A percentile compares a stretch with the other conserved stretches of the same genome.
These are phyloP conservation scores for Cladorrhinum samala DNA, from an alignment of 495 filamentous ascomycete species.

Conservation along the genomic window DNA sequence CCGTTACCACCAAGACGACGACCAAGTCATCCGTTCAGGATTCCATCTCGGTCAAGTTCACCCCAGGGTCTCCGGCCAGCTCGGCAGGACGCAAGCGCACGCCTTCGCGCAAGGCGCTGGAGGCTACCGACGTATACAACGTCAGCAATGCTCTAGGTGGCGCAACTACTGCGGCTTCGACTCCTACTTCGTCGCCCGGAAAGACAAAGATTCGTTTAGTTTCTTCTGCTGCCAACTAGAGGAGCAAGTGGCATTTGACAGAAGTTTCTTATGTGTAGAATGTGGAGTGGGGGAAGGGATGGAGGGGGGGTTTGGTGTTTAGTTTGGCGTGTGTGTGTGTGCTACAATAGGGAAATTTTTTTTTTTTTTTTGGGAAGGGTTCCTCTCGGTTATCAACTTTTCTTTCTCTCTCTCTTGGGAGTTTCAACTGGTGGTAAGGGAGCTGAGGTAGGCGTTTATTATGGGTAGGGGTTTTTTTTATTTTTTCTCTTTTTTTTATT, in stretches of 20 bases:
- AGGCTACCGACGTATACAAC: not conserved
- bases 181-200: not conserved
- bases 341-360: not conserved
- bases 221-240: not conserved
- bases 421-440: not conserved
- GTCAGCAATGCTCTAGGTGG: not conserved
- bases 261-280: not conserved
- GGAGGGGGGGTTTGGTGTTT: not conserved
- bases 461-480: not conserved
- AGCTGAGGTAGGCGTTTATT: not conserved
- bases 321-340: not conserved
- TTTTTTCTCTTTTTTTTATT: not conserved
- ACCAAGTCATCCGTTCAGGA: not conserved
- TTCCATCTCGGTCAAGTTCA: not conserved
- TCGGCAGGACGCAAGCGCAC: constrained; percentile 15
- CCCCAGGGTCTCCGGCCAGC: not conserved
- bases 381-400: not conserved
- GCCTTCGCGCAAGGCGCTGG: constrained; percentile 20
- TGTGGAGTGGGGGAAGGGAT: not conserved
- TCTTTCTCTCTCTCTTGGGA: not conserved
- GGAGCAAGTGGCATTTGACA: not conserved
- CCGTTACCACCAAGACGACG: constrained; percentile 8
- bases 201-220: not conserved
- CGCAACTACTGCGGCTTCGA: not conserved
- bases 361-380: not conserved